phyloP scores from a whole-genome alignment of 352 stramenopile genomes.

The Phytophthora vignae region DNA sequence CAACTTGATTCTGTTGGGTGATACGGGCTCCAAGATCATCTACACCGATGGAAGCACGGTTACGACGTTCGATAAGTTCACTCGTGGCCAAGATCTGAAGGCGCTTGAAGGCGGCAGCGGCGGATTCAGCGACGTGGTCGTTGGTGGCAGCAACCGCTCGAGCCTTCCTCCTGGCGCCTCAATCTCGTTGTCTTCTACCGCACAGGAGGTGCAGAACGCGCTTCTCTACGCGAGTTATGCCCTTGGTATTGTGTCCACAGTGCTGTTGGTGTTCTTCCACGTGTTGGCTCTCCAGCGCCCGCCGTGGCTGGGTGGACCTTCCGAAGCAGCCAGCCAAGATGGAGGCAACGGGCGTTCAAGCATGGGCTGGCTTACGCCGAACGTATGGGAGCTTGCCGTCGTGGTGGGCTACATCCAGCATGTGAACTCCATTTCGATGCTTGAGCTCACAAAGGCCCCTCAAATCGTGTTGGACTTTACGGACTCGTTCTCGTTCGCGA shows the following conservation, averaged over 20 bases:
- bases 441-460: slow-evolving; percentile 78
- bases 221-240: slow-evolving; percentile 59
- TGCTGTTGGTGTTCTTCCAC: slow-evolving; percentile 69
- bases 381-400: slow-evolving; percentile 72
- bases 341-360: slow-evolving; percentile 23
- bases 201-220: slow-evolving; percentile 55
- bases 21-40: slow-evolving; percentile 43
- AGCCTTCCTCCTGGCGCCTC: slow-evolving; percentile 62
- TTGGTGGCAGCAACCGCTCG: slow-evolving; percentile 59
- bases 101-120: slow-evolving; percentile 29
- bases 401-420: slow-evolving; percentile 78
- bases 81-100: slow-evolving; percentile 30
- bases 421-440: slow-evolving; percentile 73
- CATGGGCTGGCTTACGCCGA: slow-evolving; percentile 60
- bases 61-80: slow-evolving; percentile 52
- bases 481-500: slow-evolving; percentile 80
- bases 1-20: slow-evolving; percentile 34
- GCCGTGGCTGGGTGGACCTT: slow-evolving; percentile 44
- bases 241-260: slow-evolving; percentile 52
- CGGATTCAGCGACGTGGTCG: slow-evolving; percentile 45
- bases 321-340: slow-evolving; percentile 19
- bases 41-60: slow-evolving; percentile 47
- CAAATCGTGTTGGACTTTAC: slow-evolving; percentile 80
- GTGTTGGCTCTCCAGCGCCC: slow-evolving; percentile 57
- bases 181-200: slow-evolving; percentile 57